A percentile compares a stretch with the other conserved stretches of the same genome.
Conservation (phyloP, 495 filamentous ascomycete species). For the Xylaria castorea region DNA sequence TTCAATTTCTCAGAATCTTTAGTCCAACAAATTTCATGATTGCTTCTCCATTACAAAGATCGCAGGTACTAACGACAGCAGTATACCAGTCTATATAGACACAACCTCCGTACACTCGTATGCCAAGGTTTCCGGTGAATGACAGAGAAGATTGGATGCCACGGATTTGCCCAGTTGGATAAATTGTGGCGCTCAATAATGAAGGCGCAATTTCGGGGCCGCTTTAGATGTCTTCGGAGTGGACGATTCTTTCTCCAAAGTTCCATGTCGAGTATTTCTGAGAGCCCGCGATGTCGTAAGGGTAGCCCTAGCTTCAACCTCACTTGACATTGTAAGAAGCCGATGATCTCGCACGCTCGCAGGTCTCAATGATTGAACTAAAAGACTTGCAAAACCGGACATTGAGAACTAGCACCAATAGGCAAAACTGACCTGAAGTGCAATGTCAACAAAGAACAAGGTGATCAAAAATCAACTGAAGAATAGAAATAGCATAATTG, state of each 20-base stretch:
- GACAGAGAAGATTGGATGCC: background rate
- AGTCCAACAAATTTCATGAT: background rate
- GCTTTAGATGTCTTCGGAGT: too few relatives aligned
- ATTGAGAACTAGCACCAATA: background rate
- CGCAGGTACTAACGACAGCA: background rate
- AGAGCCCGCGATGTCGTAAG: too few relatives aligned
- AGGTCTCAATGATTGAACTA: background rate
- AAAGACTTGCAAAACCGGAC: background rate
- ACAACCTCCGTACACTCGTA: background rate
- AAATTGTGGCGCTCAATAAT: background rate
- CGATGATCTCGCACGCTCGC: background rate
- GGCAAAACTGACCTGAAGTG: background rate
- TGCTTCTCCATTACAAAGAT: background rate
- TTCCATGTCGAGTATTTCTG: too few relatives aligned
- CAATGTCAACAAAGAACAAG: background rate
- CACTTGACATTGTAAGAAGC: background rate
- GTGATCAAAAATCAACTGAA: background rate
- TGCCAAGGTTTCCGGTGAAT: background rate
- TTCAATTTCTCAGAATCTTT: background rate
- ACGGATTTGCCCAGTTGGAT: background rate
- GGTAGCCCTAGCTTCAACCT: too few relatives aligned
- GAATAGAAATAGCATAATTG: background rate
- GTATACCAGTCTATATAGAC: background rate
- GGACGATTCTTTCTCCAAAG: too few relatives aligned
- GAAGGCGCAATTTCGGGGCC: background rate